phyloP scores from a whole-genome alignment of 805 yeast genomes.

The Cyberlindnera lachancei region DNA sequence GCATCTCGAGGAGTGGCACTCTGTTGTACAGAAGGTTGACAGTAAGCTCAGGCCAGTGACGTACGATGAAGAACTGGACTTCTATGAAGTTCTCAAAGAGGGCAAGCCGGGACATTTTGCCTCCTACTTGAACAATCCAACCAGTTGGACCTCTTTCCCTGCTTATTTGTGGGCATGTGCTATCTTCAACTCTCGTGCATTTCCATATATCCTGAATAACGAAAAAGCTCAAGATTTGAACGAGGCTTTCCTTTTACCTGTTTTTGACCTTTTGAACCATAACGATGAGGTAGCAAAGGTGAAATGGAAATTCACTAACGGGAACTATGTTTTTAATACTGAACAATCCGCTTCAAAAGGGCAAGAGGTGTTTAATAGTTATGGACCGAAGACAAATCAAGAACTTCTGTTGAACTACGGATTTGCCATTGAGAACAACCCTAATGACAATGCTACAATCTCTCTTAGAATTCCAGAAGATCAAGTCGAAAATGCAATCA shows the following conservation, averaged over 20 bases:
- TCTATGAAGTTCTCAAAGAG: slow-evolving; percentile 20
- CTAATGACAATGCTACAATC: slow-evolving; percentile 51
- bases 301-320: slow-evolving; percentile 41
- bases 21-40: slow-evolving; percentile 18
- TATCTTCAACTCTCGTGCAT: slow-evolving; percentile 70
- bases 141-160: slow-evolving; percentile 56
- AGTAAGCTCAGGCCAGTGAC: slow-evolving; percentile 8
- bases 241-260: slow-evolving; percentile 67
- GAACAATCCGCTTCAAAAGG: slow-evolving; percentile 27
- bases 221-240: slow-evolving; percentile 30
- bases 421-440: slow-evolving; percentile 52
- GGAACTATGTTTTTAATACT: slow-evolving; percentile 34
- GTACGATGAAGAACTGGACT: slow-evolving; percentile 20
- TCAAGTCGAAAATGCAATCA: slow-evolving; percentile 24
- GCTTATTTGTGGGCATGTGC: slow-evolving; percentile 71
- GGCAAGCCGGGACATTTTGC: slow-evolving; percentile 20
- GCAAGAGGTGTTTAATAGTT: slow-evolving; percentile 64
- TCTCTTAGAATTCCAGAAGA: slow-evolving; percentile 43
- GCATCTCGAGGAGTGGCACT: slow-evolving; percentile 56
- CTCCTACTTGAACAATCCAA: slow-evolving; percentile 20
- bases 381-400: slow-evolving; percentile 84
- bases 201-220: slow-evolving; percentile 57
- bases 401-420: slow-evolving; percentile 81
- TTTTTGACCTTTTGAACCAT: slow-evolving; percentile 78
- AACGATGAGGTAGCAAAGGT: slow-evolving; percentile 47